Base-by-base conservation (phyloP, 2,329 filamentous ascomycete genomes). In the Diaporthe ilicicola region DNA sequence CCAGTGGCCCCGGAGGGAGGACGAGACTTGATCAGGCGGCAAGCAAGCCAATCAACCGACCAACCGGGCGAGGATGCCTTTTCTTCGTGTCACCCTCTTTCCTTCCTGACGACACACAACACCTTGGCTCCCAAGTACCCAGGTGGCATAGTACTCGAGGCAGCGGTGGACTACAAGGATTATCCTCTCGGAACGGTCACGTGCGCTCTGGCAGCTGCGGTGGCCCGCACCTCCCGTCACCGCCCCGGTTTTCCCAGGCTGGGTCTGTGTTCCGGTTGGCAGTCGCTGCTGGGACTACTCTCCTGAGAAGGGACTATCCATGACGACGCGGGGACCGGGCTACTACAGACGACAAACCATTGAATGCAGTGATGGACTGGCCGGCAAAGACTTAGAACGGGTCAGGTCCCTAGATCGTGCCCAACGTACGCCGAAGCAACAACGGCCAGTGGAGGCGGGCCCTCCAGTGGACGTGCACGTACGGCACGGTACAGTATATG, bases 221-320 rank as follows among this genome's bases (percentile, higher is more conserved):
- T 54, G 55, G 50, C 55, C 68, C 68, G 68, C 64, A 27, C 51
- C 50, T 56, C 71, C 69, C 70, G 70, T 54, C 56, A 39, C 66
- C 42, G 37, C 66, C 71, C 71, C 69, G 69, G 65, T 68, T 68
- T 70, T 71, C 44, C 29, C 53, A 68, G 54, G 69, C 62, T 68
- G 64, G 50, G 46, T 48, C 64, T 68, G 71, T 71, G 64, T 65
- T 72, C 71, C 64, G 68, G 71, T 72, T 70, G 64, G 71, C 55
- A 71, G 68, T 54, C 53, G 55, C 29, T 48, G 54, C 61, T 70
- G 55, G 48, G 15, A 70, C 44, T 56, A 53, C 8, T 51, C 29
- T 24, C 37, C 48, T 53, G 71, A 65, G 64, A 46, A 65, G 64
- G 70, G 71, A 56, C 69, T 67, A 68, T 59, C 71, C 71, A 72